These are phyloP conservation scores for Coriolopsis trogii DNA, from an alignment of 1,284 basidiomycete genomes.

Conservation along the genomic window DNA sequence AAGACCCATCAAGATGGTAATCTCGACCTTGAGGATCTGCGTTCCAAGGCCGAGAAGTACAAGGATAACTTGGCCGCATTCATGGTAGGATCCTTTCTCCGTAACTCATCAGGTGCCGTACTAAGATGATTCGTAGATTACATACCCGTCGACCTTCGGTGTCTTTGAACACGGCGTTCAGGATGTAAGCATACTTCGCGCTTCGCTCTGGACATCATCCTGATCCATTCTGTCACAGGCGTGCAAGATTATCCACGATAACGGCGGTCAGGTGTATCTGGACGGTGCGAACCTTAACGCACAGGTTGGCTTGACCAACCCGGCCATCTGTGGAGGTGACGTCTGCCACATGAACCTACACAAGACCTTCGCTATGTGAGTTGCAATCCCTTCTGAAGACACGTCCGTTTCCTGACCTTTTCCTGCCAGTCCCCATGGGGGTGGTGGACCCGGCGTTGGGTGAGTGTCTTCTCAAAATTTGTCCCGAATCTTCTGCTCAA, in stretches of 20 bases:
- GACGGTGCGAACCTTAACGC: slow-evolving; percentile 98
- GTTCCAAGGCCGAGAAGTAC: slow-evolving; percentile 87
- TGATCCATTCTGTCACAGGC: slow-evolving; percentile 48
- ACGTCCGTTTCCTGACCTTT: slow-evolving; percentile 6
- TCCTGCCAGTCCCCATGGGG: slow-evolving; percentile 85
- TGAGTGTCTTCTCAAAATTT: slow-evolving; percentile 35
- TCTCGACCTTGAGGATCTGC: slow-evolving; percentile 87
- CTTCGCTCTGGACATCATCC: neutral
- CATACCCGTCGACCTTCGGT: slow-evolving; percentile 95
- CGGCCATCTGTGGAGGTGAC: slow-evolving; percentile 95
- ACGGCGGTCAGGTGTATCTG: slow-evolving; percentile 97
- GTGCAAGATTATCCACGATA: slow-evolving; percentile 91
- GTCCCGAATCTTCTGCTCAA: slow-evolving; percentile 10
- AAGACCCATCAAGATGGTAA: slow-evolving; percentile 89
- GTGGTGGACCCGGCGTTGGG: slow-evolving; percentile 95
- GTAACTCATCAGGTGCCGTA: neutral
- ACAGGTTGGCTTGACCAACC: slow-evolving; percentile 93
- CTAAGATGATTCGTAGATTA: slow-evolving; percentile 55
- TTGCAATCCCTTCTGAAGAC: slow-evolving; percentile 1
- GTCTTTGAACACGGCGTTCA: slow-evolving; percentile 95
- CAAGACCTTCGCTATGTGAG: slow-evolving; percentile 92
- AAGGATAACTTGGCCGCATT: slow-evolving; percentile 93
- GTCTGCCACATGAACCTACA: slow-evolving; percentile 98
- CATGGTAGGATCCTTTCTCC: slow-evolving; percentile 71
- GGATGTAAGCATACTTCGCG: slow-evolving; percentile 47